A percentile compares a stretch with the other conserved stretches of the same genome.
Conservation (phyloP, 768 basidiomycete genomes). For the Termitomyces sp. region DNA sequence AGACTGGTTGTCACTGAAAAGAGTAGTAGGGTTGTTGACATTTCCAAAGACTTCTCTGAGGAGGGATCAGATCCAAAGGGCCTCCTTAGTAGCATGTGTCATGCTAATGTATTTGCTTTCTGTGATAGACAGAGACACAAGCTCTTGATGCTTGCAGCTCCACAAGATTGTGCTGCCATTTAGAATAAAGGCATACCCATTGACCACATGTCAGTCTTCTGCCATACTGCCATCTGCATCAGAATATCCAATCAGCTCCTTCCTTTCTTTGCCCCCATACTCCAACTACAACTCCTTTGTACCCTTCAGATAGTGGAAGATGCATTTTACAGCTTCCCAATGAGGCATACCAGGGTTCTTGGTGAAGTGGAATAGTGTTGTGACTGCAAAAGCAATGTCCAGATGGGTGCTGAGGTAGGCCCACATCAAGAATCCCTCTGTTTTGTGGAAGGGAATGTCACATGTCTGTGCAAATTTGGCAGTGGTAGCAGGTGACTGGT, state of each 20-base stretch:
- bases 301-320: background rate
- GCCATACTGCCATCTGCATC: background rate
- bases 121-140: background rate
- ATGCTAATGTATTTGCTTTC: background rate
- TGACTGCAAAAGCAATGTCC: constrained; percentile 15
- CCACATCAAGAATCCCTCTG: constrained; percentile 5
- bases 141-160: background rate
- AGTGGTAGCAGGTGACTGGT: constrained; percentile 5
- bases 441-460: constrained; percentile 2
- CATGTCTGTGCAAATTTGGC: background rate
- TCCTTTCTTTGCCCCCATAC: background rate
- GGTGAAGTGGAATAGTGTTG: background rate
- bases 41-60: too few relatives aligned
- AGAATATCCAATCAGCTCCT: background rate
- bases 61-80: too few relatives aligned
- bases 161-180: background rate
- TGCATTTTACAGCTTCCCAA: background rate
- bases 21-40: too few relatives aligned
- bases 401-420: constrained; percentile 9
- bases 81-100: too few relatives aligned
- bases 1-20: too few relatives aligned
- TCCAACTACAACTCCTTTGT: background rate
- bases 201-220: background rate
- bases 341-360: background rate
- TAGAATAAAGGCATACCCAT: background rate